Evolutionary conservation across 1,284 basidiomycete genomes (phyloP).

Genomic region (Laetiporus sulphureus): DNA sequence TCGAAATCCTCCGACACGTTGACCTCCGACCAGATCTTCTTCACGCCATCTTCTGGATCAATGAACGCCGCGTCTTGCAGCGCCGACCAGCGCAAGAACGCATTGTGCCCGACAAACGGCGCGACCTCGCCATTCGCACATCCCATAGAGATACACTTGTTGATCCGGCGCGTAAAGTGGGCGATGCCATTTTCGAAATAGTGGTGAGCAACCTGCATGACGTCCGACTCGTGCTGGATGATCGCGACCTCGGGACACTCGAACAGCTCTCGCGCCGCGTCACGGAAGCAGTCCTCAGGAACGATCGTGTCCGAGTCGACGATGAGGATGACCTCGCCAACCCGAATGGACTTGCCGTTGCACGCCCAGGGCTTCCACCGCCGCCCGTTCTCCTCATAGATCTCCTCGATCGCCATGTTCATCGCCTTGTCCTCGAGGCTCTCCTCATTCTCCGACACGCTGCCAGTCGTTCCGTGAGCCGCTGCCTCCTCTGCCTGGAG

Average conservation of each 20-base stretch:
- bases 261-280: conserved; percentile 75
- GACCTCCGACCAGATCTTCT: conserved; percentile 78
- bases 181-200: conserved; percentile 86
- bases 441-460: conserved; percentile 27
- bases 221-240: conserved; percentile 80
- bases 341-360: conserved; percentile 49
- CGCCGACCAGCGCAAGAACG: conserved; percentile 81
- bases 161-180: conserved; percentile 77
- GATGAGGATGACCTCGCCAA: conserved; percentile 64
- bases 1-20: conserved; percentile 86
- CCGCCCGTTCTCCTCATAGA: conserved; percentile 47
- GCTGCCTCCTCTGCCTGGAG: conserved; percentile 36
- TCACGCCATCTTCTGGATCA: conserved; percentile 55
- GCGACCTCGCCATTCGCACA: conserved; percentile 78
- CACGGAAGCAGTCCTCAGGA: conserved; percentile 80
- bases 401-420: conserved; percentile 61
- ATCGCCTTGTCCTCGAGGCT: conserved; percentile 57
- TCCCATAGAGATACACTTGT: conserved; percentile 69
- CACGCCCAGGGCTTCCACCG: conserved; percentile 59
- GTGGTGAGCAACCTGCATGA: conserved; percentile 82
- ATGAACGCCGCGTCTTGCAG: conserved; percentile 74
- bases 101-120: conserved; percentile 86
- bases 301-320: conserved; percentile 84
- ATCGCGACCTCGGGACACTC: conserved; percentile 78
- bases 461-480: conserved; percentile 10